These are phyloP conservation scores for Zopfochytrium polystomum DNA, from an alignment of 371 early-diverging fungal species.

Conservation along the genomic window DNA sequence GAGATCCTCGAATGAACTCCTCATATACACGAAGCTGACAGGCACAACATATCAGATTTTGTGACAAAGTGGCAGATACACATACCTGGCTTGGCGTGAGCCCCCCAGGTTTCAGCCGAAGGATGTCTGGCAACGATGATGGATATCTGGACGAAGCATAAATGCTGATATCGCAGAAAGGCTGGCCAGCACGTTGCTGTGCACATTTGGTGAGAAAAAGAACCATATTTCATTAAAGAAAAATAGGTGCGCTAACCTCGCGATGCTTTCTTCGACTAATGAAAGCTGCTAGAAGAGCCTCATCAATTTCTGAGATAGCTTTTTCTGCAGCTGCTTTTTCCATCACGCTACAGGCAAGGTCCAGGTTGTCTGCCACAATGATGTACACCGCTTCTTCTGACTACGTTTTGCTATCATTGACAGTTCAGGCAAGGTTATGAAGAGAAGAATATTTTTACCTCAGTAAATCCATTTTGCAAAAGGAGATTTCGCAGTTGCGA, in stretches of 20 bases:
- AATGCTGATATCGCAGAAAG: constrained; percentile 80
- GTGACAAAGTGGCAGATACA: neutral
- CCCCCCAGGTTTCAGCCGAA: constrained; percentile 78
- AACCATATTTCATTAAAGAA: too few relatives aligned
- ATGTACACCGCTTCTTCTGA: constrained; percentile 76
- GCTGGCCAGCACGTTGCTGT: constrained; percentile 68
- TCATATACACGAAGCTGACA: constrained; percentile 81
- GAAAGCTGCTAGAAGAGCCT: constrained; percentile 65
- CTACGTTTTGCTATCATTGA: too few relatives aligned
- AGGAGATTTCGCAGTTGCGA: constrained; percentile 71
- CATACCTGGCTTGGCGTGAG: constrained; percentile 60
- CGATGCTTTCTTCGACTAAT: constrained; percentile 77
- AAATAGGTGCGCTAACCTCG: constrained; percentile 44
- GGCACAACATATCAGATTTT: too few relatives aligned
- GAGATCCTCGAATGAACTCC: constrained; percentile 49
- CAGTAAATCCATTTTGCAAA: constrained; percentile 75
- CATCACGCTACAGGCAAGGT: constrained; percentile 84
- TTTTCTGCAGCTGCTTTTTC: constrained; percentile 92
- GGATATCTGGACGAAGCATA: constrained; percentile 72
- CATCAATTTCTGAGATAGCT: constrained; percentile 82
- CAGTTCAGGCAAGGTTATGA: too few relatives aligned
- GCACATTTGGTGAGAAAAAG: too few relatives aligned
- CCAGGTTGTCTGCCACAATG: constrained; percentile 85
- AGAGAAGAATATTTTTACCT: too few relatives aligned
- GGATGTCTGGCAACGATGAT: constrained; percentile 75